Percentiles rank a stretch among this genome's conserved stretches.
These are phyloP conservation scores for Monosporascus sp. DNA, from an alignment of 2,329 filamentous ascomycete genomes.

Conservation along the genomic window DNA sequence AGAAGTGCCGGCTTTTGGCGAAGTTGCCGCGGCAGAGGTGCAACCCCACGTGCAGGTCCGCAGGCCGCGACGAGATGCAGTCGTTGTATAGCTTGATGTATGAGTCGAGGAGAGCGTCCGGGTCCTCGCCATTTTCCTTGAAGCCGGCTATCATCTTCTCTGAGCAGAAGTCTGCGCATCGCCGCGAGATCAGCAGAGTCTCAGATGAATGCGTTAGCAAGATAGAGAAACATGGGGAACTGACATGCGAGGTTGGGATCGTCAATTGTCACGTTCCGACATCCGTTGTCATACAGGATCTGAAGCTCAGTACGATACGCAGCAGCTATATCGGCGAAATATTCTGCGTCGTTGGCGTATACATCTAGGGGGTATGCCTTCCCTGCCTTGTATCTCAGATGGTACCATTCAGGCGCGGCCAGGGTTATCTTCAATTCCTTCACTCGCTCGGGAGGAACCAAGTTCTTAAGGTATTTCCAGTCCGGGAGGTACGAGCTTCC, in stretches of 20 bases:
- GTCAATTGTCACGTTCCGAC: conserved; percentile 62
- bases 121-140: conserved; percentile 63
- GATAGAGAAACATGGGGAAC: conserved; percentile 19
- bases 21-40: conserved; percentile 71
- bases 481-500: conserved; percentile 39
- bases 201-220: neutral
- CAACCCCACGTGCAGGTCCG: conserved; percentile 71
- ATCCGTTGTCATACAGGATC: conserved; percentile 57
- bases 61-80: conserved; percentile 56
- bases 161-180: conserved; percentile 61
- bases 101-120: conserved; percentile 63
- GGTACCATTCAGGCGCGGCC: conserved; percentile 50
- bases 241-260: conserved; percentile 63
- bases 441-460: conserved; percentile 54
- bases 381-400: conserved; percentile 52
- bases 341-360: conserved; percentile 55
- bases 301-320: conserved; percentile 55
- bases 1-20: conserved; percentile 61
- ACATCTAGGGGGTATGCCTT: conserved; percentile 53
- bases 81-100: conserved; percentile 78
- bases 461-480: conserved; percentile 37
- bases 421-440: conserved; percentile 52
- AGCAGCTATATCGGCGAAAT: conserved; percentile 60
- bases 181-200: too few species aligned
- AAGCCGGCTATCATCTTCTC: conserved; percentile 70